Conservation (phyloP, 2,329 filamentous ascomycete genomes). For the Cytospora schulzeri region DNA sequence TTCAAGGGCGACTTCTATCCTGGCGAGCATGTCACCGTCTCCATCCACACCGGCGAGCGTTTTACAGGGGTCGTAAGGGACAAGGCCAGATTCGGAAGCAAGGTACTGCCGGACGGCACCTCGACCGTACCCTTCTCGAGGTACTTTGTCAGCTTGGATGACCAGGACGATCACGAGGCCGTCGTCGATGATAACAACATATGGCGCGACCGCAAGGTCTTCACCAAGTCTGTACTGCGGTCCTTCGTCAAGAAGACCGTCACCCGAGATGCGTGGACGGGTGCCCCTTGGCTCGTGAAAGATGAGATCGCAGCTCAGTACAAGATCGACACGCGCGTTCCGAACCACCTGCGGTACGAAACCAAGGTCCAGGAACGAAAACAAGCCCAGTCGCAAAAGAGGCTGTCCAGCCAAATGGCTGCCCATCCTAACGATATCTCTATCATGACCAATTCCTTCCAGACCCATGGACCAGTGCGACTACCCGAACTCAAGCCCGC, state of each 20-base stretch:
- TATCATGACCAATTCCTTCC: slow-evolving; percentile 38
- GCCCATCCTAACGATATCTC: slow-evolving; percentile 47
- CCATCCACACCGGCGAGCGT: slow-evolving; percentile 68
- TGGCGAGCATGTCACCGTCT: slow-evolving; percentile 78
- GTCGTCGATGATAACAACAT: slow-evolving; percentile 82
- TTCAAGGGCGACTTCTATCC: slow-evolving; percentile 92
- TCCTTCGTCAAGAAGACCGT: slow-evolving; percentile 95
- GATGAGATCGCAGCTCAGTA: slow-evolving; percentile 80
- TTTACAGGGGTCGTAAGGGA: slow-evolving; percentile 78
- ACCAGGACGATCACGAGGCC: slow-evolving; percentile 69
- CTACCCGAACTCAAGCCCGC: slow-evolving; percentile 75
- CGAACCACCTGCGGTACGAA: slow-evolving; percentile 79
- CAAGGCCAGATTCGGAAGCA: slow-evolving; percentile 75
- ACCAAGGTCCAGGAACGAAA: slow-evolving; percentile 78
- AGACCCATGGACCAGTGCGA: slow-evolving; percentile 53
- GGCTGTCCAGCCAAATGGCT: slow-evolving; percentile 43
- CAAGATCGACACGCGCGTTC: slow-evolving; percentile 84
- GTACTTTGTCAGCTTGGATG: slow-evolving; percentile 78
- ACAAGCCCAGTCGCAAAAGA: slow-evolving; percentile 67
- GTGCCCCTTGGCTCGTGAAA: slow-evolving; percentile 96
- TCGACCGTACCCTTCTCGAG: slow-evolving; percentile 72
- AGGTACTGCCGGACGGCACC: slow-evolving; percentile 66
- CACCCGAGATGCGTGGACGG: slow-evolving; percentile 88
- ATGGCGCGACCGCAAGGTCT: slow-evolving; percentile 83
- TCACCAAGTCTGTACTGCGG: slow-evolving; percentile 90